These are phyloP conservation scores for Alliaria petiolata DNA, from an alignment of 345 rosid species.

Conservation along the genomic window DNA sequence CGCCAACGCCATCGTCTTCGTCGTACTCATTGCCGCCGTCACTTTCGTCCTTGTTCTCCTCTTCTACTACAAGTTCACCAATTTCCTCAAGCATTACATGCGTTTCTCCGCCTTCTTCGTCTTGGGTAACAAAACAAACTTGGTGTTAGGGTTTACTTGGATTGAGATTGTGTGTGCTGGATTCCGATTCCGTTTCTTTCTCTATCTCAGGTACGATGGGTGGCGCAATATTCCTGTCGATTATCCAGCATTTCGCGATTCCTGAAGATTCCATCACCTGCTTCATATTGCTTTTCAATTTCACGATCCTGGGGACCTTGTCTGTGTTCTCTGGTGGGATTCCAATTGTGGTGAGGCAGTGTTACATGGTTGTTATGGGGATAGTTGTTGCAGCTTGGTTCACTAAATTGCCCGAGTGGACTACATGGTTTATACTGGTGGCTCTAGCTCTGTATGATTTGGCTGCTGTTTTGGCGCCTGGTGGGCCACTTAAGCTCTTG, in stretches of 20 bases:
- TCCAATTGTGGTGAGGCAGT: slow-evolving; percentile 77
- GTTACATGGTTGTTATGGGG: slow-evolving; percentile 85
- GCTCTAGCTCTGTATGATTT: slow-evolving; percentile 91
- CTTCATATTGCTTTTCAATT: slow-evolving; percentile 67
- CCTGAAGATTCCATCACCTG: slow-evolving; percentile 83
- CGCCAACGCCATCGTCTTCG: slow-evolving; percentile 81
- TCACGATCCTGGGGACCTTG: slow-evolving; percentile 77
- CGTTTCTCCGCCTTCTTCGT: slow-evolving; percentile 91
- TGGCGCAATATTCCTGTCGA: slow-evolving; percentile 74
- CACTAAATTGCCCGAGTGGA: slow-evolving; percentile 94
- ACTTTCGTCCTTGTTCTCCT: slow-evolving; percentile 82
- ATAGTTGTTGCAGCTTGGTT: slow-evolving; percentile 92
- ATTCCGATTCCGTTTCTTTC: neutral
- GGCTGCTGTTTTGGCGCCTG: slow-evolving; percentile 93
- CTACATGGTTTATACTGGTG: slow-evolving; percentile 83
- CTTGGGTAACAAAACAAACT: slow-evolving; percentile 46
- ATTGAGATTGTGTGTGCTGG: neutral
- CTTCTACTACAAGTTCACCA: slow-evolving; percentile 90
- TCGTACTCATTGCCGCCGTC: slow-evolving; percentile 63
- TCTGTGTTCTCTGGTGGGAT: slow-evolving; percentile 75
- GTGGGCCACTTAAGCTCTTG: slow-evolving; percentile 91
- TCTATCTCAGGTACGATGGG: slow-evolving; percentile 68
- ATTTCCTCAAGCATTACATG: slow-evolving; percentile 90
- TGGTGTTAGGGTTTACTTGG: slow-evolving; percentile 3
- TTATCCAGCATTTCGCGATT: slow-evolving; percentile 75